A percentile compares a stretch with the other conserved stretches of the same genome.
These are phyloP conservation scores for Wallacemonas collosoma DNA, from an alignment of 208 protist genomes.

Conservation along the genomic window DNA sequence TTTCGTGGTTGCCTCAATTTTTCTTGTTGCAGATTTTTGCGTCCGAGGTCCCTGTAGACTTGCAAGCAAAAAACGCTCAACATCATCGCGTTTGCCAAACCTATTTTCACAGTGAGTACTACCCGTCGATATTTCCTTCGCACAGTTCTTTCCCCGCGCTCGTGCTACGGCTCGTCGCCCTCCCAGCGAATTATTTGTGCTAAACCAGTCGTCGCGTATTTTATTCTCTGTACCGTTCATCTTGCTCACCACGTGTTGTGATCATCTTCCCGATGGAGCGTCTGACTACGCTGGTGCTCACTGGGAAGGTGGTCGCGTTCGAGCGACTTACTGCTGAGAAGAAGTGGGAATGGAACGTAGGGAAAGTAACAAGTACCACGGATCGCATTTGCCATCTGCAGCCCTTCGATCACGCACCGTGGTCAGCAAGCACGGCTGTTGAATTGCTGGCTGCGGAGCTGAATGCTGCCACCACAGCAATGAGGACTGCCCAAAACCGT, in stretches of 20 bases:
- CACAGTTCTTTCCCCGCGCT: no score
- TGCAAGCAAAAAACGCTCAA: neutral
- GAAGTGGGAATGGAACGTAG: slow-evolving; percentile 19
- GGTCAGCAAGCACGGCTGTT: neutral
- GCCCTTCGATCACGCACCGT: neutral
- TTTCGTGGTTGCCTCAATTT: no score
- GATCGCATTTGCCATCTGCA: slow-evolving; percentile 1
- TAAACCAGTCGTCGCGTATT: no score
- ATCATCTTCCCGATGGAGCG: neutral
- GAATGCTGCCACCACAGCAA: neutral
- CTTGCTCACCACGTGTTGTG: no score
- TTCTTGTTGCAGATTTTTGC: no score
- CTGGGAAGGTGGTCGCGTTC: slow-evolving; percentile 16
- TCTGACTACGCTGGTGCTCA: neutral
- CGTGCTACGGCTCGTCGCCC: no score
- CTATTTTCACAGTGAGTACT: no score
- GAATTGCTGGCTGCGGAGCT: neutral
- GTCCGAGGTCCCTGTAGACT: neutral
- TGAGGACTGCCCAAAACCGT: slow-evolving; percentile 9
- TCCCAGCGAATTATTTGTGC: no score
- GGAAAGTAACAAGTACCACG: slow-evolving; percentile 2
- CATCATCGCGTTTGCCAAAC: no score
- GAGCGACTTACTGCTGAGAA: slow-evolving; percentile 13
- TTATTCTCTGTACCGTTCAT: no score
- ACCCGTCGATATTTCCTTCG: no score